Evolutionary conservation across 768 basidiomycete genomes (phyloP).

Genomic region (Tricholoma sp.): DNA sequence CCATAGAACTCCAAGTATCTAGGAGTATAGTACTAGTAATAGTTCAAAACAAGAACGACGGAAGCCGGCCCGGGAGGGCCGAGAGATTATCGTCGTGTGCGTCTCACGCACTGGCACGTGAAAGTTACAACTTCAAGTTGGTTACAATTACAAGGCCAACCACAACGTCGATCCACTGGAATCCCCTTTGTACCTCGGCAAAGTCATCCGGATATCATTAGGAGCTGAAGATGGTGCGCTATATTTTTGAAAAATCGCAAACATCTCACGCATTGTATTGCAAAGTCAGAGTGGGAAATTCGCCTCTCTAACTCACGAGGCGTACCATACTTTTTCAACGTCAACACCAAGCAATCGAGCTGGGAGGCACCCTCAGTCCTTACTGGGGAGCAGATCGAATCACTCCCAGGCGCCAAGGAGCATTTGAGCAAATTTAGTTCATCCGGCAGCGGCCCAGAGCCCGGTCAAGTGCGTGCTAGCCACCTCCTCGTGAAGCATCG

Average conservation of each 20-base stretch:
- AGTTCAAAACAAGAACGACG: not conserved
- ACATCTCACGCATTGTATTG: not conserved
- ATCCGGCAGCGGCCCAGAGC: slow-evolving; percentile 17
- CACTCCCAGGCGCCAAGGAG: slow-evolving; percentile 65
- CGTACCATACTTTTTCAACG: slow-evolving; percentile 87
- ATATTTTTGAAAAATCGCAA: not conserved
- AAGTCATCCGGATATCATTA: not conserved
- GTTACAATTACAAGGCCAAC: too few relatives aligned
- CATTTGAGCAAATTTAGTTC: slow-evolving; percentile 23
- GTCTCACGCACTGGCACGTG: too few relatives aligned
- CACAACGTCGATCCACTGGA: too few relatives aligned
- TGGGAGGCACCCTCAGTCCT: slow-evolving; percentile 76
- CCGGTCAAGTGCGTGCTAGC: slow-evolving; percentile 79
- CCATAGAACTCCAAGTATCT: not conserved
- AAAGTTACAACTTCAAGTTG: too few relatives aligned
- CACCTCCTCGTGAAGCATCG: slow-evolving; percentile 93
- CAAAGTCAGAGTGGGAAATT: slow-evolving; percentile 66
- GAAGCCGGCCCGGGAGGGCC: not conserved
- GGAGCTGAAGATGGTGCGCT: slow-evolving; percentile 9
- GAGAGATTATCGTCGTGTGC: too few relatives aligned
- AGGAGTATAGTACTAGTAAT: too few relatives aligned
- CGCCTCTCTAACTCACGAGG: slow-evolving; percentile 75
- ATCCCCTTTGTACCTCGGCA: too few relatives aligned
- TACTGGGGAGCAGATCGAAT: slow-evolving; percentile 50
- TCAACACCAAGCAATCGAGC: slow-evolving; percentile 56